Evolutionary conservation across 2,329 filamentous ascomycete genomes (phyloP).

Genomic region (Diplodia scrobiculata): DNA sequence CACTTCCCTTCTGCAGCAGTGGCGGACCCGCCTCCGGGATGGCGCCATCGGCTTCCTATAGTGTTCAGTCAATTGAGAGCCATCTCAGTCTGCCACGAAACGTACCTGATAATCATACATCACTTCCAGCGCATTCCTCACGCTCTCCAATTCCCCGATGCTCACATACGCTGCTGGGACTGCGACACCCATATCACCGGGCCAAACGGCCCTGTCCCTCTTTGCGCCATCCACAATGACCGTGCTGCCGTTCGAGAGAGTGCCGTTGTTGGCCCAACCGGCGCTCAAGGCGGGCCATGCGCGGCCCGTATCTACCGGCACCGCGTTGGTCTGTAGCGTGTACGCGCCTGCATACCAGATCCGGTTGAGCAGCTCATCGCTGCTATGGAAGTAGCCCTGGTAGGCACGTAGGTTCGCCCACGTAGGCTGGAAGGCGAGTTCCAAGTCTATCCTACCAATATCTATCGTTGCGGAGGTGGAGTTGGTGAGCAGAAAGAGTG

Average conservation of each 20-base stretch:
- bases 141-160: conserved; percentile 51
- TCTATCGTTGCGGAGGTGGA: conserved; percentile 40
- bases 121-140: conserved; percentile 47
- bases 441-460: conserved; percentile 47
- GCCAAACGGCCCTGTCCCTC: conserved; percentile 49
- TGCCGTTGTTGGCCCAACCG: conserved; percentile 45
- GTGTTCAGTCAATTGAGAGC: background rate
- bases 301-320: conserved; percentile 30
- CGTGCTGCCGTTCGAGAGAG: conserved; percentile 42
- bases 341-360: conserved; percentile 58
- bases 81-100: conserved; percentile 37
- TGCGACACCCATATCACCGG: conserved; percentile 56
- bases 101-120: conserved; percentile 37
- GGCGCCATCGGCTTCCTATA: conserved; percentile 28
- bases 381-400: conserved; percentile 44
- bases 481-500: conserved; percentile 48
- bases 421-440: conserved; percentile 54
- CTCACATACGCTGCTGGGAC: conserved; percentile 44
- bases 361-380: conserved; percentile 42
- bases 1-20: conserved; percentile 39
- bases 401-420: conserved; percentile 51
- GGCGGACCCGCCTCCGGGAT: conserved; percentile 48
- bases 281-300: conserved; percentile 37
- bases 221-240: conserved; percentile 48
- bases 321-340: conserved; percentile 54